Conservation (phyloP, 371 early-diverging fungal genomes). For the Mucor racemosus region DNA sequence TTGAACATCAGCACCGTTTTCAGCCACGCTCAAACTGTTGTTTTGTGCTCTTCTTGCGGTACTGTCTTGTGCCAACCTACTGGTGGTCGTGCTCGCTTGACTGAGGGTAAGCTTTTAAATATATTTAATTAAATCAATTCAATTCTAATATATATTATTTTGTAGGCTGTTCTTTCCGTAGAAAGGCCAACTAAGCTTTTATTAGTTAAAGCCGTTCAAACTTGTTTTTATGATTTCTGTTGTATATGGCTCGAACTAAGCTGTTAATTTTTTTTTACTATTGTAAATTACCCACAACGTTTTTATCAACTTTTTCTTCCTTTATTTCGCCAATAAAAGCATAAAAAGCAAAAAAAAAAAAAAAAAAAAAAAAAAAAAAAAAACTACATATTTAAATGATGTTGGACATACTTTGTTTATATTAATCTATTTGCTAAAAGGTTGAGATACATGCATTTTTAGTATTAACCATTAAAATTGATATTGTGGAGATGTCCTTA, state of each 20-base stretch:
- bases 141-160: background rate
- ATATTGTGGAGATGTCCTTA: too few relatives aligned
- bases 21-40: conserved; percentile 98
- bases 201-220: background rate
- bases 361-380: background rate
- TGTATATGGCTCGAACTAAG: background rate
- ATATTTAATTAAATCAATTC: background rate
- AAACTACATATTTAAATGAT: background rate
- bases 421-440: too few relatives aligned
- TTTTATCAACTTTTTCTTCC: background rate
- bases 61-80: conserved; percentile 98
- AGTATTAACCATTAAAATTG: too few relatives aligned
- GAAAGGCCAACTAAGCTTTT: conserved; percentile 21
- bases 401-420: too few relatives aligned
- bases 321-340: conserved; percentile 3
- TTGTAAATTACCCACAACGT: conserved; percentile 1
- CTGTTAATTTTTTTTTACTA: background rate
- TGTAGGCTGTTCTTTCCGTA: conserved; percentile 20
- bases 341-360: conserved; percentile 2
- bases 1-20: conserved; percentile 96
- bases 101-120: conserved; percentile 64
- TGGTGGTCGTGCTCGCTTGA: conserved; percentile 97
- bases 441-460: too few relatives aligned
- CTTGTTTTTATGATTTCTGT: background rate
- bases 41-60: conserved; percentile 93